Conservation (phyloP, 306 rosid genomes). For the Dryas alaskensis region DNA sequence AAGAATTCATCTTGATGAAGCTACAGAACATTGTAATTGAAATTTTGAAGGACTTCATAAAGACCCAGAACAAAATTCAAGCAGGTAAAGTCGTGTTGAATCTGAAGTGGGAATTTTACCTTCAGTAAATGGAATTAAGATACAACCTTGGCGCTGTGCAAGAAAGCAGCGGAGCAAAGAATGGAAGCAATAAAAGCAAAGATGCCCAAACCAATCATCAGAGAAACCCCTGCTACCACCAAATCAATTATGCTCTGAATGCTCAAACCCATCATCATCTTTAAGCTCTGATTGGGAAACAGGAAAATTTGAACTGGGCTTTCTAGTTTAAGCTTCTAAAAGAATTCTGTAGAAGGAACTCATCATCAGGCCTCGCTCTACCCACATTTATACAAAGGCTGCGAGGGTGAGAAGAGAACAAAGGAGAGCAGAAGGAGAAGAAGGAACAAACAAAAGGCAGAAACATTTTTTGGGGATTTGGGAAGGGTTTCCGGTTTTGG, state of each 20-base stretch:
- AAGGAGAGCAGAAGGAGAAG: not conserved
- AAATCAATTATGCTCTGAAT: constrained; percentile 61
- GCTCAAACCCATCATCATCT: constrained; percentile 38
- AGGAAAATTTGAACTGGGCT: not conserved
- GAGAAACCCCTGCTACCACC: constrained; percentile 62
- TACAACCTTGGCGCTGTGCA: constrained; percentile 47
- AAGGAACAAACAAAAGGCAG: not conserved
- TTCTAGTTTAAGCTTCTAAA: not conserved
- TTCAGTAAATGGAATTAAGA: constrained; percentile 29
- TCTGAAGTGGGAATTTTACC: constrained; percentile 8
- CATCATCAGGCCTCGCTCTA: not conserved
- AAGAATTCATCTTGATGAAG: not conserved
- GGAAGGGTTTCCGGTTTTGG: not conserved
- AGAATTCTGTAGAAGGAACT: not conserved
- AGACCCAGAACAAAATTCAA: not conserved
- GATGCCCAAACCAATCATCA: constrained; percentile 49
- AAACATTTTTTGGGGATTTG: not conserved
- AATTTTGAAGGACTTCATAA: not conserved
- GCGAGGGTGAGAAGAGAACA: not conserved
- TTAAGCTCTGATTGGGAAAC: not conserved
- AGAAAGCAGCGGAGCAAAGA: constrained; percentile 68
- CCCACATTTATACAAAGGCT: not conserved
- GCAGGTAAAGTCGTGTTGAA: not conserved
- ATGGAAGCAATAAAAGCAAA: constrained; percentile 63
- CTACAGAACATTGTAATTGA: not conserved